Evolutionary conservation across 1,284 basidiomycete species (phyloP), one percentile per base, ranked within the genome.

Genomic region (Sanghuangporus weigelae): DNA sequence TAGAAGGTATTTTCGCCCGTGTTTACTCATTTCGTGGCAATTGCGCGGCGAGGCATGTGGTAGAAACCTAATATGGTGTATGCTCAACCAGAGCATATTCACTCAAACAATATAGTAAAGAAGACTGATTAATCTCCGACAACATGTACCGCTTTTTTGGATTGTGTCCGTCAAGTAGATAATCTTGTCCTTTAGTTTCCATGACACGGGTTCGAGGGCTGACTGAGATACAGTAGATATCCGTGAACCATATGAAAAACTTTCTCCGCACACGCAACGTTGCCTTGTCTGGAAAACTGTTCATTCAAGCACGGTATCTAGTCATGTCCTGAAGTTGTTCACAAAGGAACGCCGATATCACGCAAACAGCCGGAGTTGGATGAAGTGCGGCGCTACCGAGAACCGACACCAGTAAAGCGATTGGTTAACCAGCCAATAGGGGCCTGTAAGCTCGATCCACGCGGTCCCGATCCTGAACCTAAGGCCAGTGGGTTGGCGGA

Each of bases 401-500:
- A 75, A 57, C 83, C 81, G 46, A 81, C 84, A 38, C 87, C 87
- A 4, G 86, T 81, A 53, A 92, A 73, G 72, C 83, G 89, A 50
- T 82, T 85, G n/a, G 90, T 86, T 53, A 93, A 72, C 90, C 90
- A 93, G 14, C 85, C 87, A 1, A 92, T 75, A n/a, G 90, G 89
- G 48, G 87, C 86, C 68, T 86, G 88, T 59, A 90, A 67, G 57
- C 81, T 81, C 48, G 81, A 78, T 62, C 82, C 82, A 68, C 89
- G 82, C 21, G 84, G 76, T 7, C 83, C 72, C 0, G 70, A 78
- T 12, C 85, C 82, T 50, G 80, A 76, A 56, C 89, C 87, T 38
- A 92, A 73, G 10, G 90, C 84, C 50, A 93, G 81, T 7, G 91
- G 91, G 70, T 93, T 91, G 16, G 90, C 83, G 23, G 89, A 86